Evolutionary conservation across 2,329 filamentous ascomycete species (phyloP).

Genomic region (Penicillium janthinellum): DNA sequence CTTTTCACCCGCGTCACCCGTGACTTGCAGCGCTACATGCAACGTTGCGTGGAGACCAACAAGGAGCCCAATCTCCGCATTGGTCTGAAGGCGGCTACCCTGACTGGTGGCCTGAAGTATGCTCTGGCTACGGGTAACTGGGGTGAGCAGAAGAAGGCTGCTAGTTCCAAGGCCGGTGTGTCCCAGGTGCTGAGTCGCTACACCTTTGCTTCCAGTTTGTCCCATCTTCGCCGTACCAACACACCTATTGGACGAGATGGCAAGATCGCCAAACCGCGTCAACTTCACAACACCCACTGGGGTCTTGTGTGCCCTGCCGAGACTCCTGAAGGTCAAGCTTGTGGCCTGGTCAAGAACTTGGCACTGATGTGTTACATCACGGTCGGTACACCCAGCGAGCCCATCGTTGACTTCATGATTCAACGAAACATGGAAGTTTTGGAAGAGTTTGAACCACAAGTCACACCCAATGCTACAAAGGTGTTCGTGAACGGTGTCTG

Average conservation of each 20-base stretch:
- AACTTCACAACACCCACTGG: slow-evolving; percentile 99
- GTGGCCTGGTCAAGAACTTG: slow-evolving; percentile 96
- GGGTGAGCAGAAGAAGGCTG: slow-evolving; percentile 99
- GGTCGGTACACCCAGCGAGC: slow-evolving; percentile 86
- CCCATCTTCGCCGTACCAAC: slow-evolving; percentile 95
- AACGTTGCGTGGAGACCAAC: slow-evolving; percentile 86
- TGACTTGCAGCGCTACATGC: slow-evolving; percentile 87
- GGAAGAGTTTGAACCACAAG: slow-evolving; percentile 86
- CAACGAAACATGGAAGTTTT: slow-evolving; percentile 93
- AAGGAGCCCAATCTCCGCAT: slow-evolving; percentile 87
- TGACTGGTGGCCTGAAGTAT: slow-evolving; percentile 94
- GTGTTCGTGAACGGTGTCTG: slow-evolving; percentile 98
- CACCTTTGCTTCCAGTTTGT: slow-evolving; percentile 93
- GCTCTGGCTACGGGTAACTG: slow-evolving; percentile 97
- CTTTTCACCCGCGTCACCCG: slow-evolving; percentile 89
- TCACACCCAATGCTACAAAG: slow-evolving; percentile 91
- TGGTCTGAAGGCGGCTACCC: slow-evolving; percentile 85
- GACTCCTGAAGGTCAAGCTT: slow-evolving; percentile 97
- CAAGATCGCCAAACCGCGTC: slow-evolving; percentile 95
- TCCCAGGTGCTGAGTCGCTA: slow-evolving; percentile 98
- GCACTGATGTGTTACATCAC: slow-evolving; percentile 98
- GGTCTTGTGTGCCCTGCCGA: slow-evolving; percentile 95
- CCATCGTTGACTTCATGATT: slow-evolving; percentile 93
- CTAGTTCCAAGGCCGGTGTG: slow-evolving; percentile 91
- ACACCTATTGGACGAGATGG: slow-evolving; percentile 97